A percentile compares a stretch with the other conserved stretches of the same genome.
Evolutionary conservation across 495 filamentous ascomycete genomes (phyloP).

Genomic region (Zalerion maritima): DNA sequence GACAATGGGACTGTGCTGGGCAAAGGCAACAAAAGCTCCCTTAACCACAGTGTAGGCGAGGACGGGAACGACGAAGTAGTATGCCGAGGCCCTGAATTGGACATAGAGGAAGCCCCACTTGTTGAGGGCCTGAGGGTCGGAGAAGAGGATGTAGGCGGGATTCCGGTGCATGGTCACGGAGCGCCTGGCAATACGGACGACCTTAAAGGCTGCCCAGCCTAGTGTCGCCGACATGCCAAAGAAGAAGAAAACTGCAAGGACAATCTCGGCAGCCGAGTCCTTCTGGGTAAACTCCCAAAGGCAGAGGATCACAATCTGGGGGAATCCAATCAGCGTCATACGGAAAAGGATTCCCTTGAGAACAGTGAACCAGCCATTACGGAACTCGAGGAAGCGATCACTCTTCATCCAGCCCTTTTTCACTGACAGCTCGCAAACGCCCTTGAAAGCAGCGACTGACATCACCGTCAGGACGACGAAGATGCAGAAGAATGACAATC

Average conservation of each 20-base stretch:
- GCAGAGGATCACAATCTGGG: slow-evolving; percentile 81
- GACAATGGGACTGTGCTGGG: slow-evolving; percentile 53
- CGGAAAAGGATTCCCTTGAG: slow-evolving; percentile 88
- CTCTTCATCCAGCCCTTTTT: slow-evolving; percentile 65
- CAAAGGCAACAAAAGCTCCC: slow-evolving; percentile 80
- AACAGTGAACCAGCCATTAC: slow-evolving; percentile 65
- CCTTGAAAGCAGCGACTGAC: slow-evolving; percentile 67
- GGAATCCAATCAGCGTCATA: slow-evolving; percentile 80
- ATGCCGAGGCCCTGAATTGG: slow-evolving; percentile 89
- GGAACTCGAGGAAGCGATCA: slow-evolving; percentile 88
- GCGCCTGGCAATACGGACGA: slow-evolving; percentile 74
- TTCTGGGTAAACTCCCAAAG: slow-evolving; percentile 84
- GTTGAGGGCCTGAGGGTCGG: slow-evolving; percentile 81
- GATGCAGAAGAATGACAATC: slow-evolving; percentile 76
- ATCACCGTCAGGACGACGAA: slow-evolving; percentile 60
- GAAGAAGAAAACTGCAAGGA: slow-evolving; percentile 81
- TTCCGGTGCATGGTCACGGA: slow-evolving; percentile 89
- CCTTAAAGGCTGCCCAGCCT: slow-evolving; percentile 79
- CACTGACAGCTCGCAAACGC: slow-evolving; percentile 52
- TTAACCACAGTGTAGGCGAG: slow-evolving; percentile 73
- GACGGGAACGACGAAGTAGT: slow-evolving; percentile 86
- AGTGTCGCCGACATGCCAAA: slow-evolving; percentile 66
- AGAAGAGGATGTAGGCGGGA: slow-evolving; percentile 93
- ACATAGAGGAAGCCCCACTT: slow-evolving; percentile 99
- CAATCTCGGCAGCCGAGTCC: slow-evolving; percentile 78